Evolutionary conservation across 2,329 filamentous ascomycete species (phyloP), one percentile per base, ranked within the genome.

Genomic region (Monosporascus sp.): DNA sequence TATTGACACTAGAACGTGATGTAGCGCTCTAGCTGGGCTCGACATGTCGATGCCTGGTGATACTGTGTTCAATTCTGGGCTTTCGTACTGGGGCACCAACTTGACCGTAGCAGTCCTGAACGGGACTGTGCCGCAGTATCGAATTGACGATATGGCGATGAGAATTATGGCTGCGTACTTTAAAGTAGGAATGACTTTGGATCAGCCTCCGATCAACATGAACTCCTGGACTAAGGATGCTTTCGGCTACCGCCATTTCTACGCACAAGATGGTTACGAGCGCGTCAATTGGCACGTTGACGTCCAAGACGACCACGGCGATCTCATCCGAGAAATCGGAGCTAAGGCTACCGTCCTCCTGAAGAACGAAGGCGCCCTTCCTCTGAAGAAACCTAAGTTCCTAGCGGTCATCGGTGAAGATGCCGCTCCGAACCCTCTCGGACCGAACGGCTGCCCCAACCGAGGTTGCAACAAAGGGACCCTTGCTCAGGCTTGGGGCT

Each of bases 31-130:
- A 38, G 87, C 88, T 22, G 90, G 89, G 39, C 75, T 94, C 24
- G 90, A 95, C 68, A 91, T 94, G 88, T 80, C 80, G n/a, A 94
- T 94, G 90, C 88, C 88, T 1, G 89, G 90, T 51, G 93, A 97
- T 66, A 88, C 88, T 1, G 59, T 73, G 20, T 96, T 97, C 73
- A 83, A 88, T 69, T 83, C 80, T 4, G 88, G 88, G 7, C 70
- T 72, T 49, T 87, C 86, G 18, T 95, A 78, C 76, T 96, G 89
- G 88, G 93, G 93, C 9, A 75, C 85, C 27, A 97, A 97, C 71
- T 71, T 97, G 61, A 97, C 93, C 2, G 75, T 96, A 48, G 89
- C 89, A 1, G 85, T 97, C 6, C 72, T 96, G 61, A 97, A 97
- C 66, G 92, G 92, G 37, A 96, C 91, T 1, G 75, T 97, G 35